Evolutionary conservation across 805 yeast species (phyloP), one percentile per base, ranked within the genome.

Genomic region (Priceomyces medius): DNA sequence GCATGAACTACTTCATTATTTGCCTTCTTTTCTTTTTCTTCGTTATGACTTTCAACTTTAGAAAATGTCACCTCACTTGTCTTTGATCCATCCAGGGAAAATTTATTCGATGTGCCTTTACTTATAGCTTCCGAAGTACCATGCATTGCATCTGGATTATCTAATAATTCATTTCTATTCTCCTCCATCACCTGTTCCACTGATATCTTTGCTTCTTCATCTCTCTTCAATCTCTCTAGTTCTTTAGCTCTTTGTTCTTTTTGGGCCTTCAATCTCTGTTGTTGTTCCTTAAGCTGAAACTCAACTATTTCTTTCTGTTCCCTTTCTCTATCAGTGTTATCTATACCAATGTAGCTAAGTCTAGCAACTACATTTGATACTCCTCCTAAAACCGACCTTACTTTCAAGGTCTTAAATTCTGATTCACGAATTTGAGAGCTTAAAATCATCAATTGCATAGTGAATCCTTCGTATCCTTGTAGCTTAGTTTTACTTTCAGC

Each of bases 341-440:
- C 38, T 10, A 27, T 3, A 5, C 20, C 8, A 6, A 32, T 7
- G 10, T 49, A 54, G 13, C 35, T 48, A 31, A 65, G 46, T 32
- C 71, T 43, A 12, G 61, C 42, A 6, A 59, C 68, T 8, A 57
- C 47, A 43, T 54, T 62, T 7, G 48, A 41, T 2, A 43, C 45
- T 35, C 45, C 50, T 27, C 68, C 59, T 19, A 57, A 47, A 7
- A 63, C 31, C 3, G 50, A 36, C 5, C 47, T 44, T 38, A 59
- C 49, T 21, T 31, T 46, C 1, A 39, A 31, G 2, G 20, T 9
- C 7, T 37, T 40, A 38, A 49, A 54, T 8, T 46, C 42, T 0
- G 20, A 42, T 4, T 41, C 41, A 4, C 42, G 40, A 18, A 48
- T 41, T 18, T 40, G 42, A 12, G 44, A 37, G 42, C 54, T 51